Conservation (phyloP, 1,139 yeast species). For the Suzukiozyma palmioleophila region DNA sequence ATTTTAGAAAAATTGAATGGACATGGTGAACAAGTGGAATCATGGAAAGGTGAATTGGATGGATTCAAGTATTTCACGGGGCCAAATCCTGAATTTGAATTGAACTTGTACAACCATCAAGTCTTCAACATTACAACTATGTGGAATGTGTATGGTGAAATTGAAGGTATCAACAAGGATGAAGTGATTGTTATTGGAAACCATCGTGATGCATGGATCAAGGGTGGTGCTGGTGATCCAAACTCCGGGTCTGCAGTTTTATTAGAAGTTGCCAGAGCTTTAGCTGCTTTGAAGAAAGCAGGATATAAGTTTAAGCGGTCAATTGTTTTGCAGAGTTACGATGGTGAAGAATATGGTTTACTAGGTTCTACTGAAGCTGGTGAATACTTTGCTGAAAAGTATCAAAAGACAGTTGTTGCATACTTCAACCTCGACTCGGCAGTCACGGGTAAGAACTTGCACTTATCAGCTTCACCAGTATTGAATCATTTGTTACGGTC, state of each 20-base stretch:
- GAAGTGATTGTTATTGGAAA: slow-evolving; percentile 44
- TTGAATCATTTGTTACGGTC: slow-evolving; percentile 29
- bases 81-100: slow-evolving; percentile 43
- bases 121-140: slow-evolving; percentile 39
- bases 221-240: slow-evolving; percentile 50
- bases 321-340: slow-evolving; percentile 39
- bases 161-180: slow-evolving; percentile 35
- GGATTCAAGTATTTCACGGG: slow-evolving; percentile 41
- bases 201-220: slow-evolving; percentile 53
- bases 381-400: slow-evolving; percentile 32
- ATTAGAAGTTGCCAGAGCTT: slow-evolving; percentile 42
- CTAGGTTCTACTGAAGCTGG: slow-evolving; percentile 47
- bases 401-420: slow-evolving; percentile 39
- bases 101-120: slow-evolving; percentile 42
- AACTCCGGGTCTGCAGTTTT: slow-evolving; percentile 42
- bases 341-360: slow-evolving; percentile 47
- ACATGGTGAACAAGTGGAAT: slow-evolving; percentile 29
- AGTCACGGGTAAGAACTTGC: slow-evolving; percentile 30
- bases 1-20: slow-evolving; percentile 41
- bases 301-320: slow-evolving; percentile 41
- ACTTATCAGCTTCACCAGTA: slow-evolving; percentile 36
- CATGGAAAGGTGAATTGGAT: slow-evolving; percentile 41
- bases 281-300: slow-evolving; percentile 39
- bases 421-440: slow-evolving; percentile 42
- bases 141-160: slow-evolving; percentile 44